Evolutionary conservation across 352 stramenopile genomes (phyloP).

Genomic region (Phytopythium mirpurense): DNA sequence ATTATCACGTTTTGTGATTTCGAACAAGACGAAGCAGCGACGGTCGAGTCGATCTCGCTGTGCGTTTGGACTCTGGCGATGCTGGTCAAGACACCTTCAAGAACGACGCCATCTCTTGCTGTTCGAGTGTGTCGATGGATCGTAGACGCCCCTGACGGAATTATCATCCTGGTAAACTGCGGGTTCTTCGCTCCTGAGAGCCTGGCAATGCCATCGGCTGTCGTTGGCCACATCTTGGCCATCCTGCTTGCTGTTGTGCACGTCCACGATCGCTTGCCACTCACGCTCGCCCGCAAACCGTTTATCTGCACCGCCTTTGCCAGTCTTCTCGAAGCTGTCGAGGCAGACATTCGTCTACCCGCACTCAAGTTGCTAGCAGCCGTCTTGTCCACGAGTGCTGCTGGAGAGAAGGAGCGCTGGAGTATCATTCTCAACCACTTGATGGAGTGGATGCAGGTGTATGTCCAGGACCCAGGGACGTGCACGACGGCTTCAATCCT

Average conservation of each 20-base stretch:
- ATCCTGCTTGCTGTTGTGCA: constrained; percentile 27
- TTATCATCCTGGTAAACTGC: constrained; percentile 34
- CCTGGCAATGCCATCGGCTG: constrained; percentile 19
- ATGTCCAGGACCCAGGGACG: constrained; percentile 32
- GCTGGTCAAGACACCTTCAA: constrained; percentile 19
- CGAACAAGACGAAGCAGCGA: constrained; percentile 20
- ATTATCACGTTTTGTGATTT: constrained; percentile 46
- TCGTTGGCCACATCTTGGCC: constrained; percentile 36
- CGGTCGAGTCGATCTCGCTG: constrained; percentile 23
- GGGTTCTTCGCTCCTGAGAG: constrained; percentile 27
- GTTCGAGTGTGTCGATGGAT: constrained; percentile 24
- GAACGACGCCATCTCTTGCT: neutral
- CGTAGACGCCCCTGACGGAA: constrained; percentile 12
- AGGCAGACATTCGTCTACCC: constrained; percentile 36
- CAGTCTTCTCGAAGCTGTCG: constrained; percentile 43
- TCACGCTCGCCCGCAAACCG: constrained; percentile 4
- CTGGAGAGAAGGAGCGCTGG: constrained; percentile 30
- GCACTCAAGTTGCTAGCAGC: constrained; percentile 41
- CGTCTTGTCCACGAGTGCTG: constrained; percentile 19
- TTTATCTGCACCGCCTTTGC: constrained; percentile 36
- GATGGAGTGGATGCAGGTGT: constrained; percentile 77
- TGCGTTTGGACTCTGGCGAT: constrained; percentile 42
- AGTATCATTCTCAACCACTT: constrained; percentile 32
- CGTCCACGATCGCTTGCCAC: constrained; percentile 5
- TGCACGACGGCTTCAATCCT: constrained; percentile 25